Evolutionary conservation across 2,329 filamentous ascomycete species (phyloP), one percentile per base, ranked within the genome.

Genomic region (Cadophora gregata): DNA sequence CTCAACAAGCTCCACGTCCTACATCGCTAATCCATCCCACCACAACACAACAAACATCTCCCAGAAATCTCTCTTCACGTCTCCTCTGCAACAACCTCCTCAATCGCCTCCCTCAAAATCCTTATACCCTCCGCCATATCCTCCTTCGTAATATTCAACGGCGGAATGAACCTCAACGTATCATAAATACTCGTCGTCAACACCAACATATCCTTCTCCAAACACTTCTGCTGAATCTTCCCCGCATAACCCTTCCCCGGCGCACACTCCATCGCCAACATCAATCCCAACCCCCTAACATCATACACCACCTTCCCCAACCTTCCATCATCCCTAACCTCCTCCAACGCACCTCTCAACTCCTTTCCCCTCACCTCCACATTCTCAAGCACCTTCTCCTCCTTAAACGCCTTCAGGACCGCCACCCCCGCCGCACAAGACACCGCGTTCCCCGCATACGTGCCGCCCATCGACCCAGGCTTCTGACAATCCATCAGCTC

Each of bases 151-250:
- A 80, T 79, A 68, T 79, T 80, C 64, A 80, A 70, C 16, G 78
- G 76, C 9, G 78, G 78, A 36, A 80, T 80, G 63, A 80, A 79
- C 47, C 78, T 70, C 42, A 80, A 64, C 1, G 78, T 80, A 65
- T 80, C 78, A 69, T 80, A 79, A 63, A 80, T 79, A 16, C 74
- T 77, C 16, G 79, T 80, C 10, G 78, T 80, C 50, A 80, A 70
- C 9, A 79, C 74, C 68, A 80, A 62, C 78, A 80, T 76, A 60
- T 68, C 63, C 59, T 53, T 67, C 60, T 70, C 66, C 68, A 70
- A 55, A 45, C 68, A 80, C 70, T 78, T 78, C n/a, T 75, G 74
- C 69, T 80, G 78, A 9, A 80, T 75, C 69, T 77, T 80, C 29
- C 73, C 73, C 2, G 75, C 78, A 62, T 77, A 76, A 42, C 76